These are phyloP conservation scores for Corchorus capsularis DNA, from an alignment of 345 rosid genomes.

Conservation along the genomic window DNA sequence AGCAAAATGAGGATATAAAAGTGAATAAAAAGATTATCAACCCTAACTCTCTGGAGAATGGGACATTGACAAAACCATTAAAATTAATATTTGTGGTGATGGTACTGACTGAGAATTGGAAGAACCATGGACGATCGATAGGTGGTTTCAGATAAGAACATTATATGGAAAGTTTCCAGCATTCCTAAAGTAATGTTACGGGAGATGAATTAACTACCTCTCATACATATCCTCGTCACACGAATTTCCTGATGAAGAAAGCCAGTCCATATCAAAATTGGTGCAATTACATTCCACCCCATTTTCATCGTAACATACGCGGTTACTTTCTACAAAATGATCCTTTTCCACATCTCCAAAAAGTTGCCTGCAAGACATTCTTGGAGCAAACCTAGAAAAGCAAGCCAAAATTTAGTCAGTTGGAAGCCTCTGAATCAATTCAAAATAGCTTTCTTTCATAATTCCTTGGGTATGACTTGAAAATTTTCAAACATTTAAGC, in stretches of 20 bases:
- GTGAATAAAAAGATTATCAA: neutral
- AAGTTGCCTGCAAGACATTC: constrained; percentile 32
- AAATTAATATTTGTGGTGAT: neutral
- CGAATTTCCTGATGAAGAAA: constrained; percentile 91
- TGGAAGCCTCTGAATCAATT: constrained; percentile 9
- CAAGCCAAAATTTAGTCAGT: constrained; percentile 26
- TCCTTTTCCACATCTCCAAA: constrained; percentile 44
- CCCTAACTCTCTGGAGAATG: neutral
- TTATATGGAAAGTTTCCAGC: constrained; percentile 6
- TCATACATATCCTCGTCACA: constrained; percentile 70
- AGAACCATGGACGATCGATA: neutral
- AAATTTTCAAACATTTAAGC: neutral
- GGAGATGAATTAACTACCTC: constrained; percentile 44
- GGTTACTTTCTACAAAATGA: constrained; percentile 44
- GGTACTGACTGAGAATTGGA: neutral
- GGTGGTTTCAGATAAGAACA: neutral
- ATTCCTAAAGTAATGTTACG: neutral
- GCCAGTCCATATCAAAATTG: constrained; percentile 80
- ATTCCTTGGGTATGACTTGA: neutral
- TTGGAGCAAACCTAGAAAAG: constrained; percentile 50
- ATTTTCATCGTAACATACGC: constrained; percentile 46
- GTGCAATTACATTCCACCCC: constrained; percentile 64
- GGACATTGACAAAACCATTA: neutral
- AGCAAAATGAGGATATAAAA: neutral
- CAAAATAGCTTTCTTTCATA: neutral